These are phyloP conservation scores for Eutrema yunnanense DNA, from an alignment of 345 rosid genomes.

Conservation along the genomic window DNA sequence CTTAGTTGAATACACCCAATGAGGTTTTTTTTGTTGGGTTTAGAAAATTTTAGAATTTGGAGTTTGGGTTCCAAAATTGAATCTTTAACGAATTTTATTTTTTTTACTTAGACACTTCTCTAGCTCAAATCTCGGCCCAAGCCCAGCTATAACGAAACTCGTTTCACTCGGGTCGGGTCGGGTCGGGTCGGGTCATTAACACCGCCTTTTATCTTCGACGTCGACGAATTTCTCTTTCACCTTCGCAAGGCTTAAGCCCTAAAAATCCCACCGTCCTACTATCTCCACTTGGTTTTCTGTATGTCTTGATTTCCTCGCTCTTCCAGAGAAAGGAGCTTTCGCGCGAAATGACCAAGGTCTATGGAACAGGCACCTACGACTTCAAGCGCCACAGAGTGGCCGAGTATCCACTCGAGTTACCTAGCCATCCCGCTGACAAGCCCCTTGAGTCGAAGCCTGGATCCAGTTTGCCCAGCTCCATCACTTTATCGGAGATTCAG, in stretches of 20 bases:
- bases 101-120: neutral
- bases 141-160: neutral
- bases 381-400: slow-evolving; percentile 99
- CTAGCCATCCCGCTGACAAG: slow-evolving; percentile 39
- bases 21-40: too few species aligned
- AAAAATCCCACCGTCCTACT: neutral
- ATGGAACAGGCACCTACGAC: slow-evolving; percentile 92
- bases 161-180: neutral
- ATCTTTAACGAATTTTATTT: too few species aligned
- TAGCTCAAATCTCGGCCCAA: slow-evolving; percentile 2
- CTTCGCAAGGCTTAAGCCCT: slow-evolving; percentile 24
- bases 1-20: too few species aligned
- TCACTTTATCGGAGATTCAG: slow-evolving; percentile 86
- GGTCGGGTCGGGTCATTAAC: neutral
- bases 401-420: slow-evolving; percentile 81
- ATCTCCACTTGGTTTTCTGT: neutral
- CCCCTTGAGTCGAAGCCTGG: slow-evolving; percentile 59
- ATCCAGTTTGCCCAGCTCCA: slow-evolving; percentile 62
- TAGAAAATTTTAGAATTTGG: too few species aligned
- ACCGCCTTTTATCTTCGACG: slow-evolving; percentile 14
- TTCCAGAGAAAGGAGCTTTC: neutral
- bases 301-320: slow-evolving; percentile 13
- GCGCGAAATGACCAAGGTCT: slow-evolving; percentile 68
- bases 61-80: too few species aligned
- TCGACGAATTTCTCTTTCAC: neutral